Conservation (phyloP, 2,329 filamentous ascomycete species). For the Fusarium multiceps region DNA sequence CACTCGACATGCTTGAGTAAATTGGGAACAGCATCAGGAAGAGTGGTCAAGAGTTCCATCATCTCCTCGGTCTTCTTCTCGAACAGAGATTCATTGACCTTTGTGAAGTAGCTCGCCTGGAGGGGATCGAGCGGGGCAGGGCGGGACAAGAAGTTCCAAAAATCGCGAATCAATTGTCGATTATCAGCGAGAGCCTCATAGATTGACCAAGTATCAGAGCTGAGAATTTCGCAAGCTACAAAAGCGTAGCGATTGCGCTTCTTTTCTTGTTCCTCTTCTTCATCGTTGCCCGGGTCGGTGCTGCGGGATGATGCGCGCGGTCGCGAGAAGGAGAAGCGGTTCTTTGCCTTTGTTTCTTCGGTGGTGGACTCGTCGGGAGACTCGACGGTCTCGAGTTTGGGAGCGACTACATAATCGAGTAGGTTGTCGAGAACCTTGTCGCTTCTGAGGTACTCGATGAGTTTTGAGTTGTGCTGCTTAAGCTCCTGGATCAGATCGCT, state of each 20-base stretch:
- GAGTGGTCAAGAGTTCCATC: constrained; percentile 86
- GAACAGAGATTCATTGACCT: constrained; percentile 96
- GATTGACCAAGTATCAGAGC: constrained; percentile 97
- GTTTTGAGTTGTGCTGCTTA: constrained; percentile 97
- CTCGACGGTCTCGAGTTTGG: constrained; percentile 70
- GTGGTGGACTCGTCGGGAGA: constrained; percentile 63
- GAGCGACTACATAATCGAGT: constrained; percentile 90
- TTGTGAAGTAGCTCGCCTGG: constrained; percentile 97
- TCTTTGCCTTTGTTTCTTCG: constrained; percentile 62
- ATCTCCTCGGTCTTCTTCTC: constrained; percentile 99
- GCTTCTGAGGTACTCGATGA: constrained; percentile 94
- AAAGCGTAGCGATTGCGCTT: constrained; percentile 94
- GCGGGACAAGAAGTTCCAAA: constrained; percentile 90
- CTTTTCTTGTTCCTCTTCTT: constrained; percentile 85
- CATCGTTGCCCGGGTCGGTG: constrained; percentile 59
- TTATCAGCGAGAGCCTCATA: constrained; percentile 92
- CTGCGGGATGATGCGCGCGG: constrained; percentile 65
- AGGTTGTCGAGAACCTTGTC: constrained; percentile 85
- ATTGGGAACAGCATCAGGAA: constrained; percentile 83
- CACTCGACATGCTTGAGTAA: constrained; percentile 96
- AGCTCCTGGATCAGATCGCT: constrained; percentile 96
- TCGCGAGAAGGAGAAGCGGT: constrained; percentile 61
- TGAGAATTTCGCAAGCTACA: constrained; percentile 90
- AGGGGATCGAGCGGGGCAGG: constrained; percentile 89
- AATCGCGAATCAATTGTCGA: constrained; percentile 78